Evolutionary conservation across 371 early-diverging fungal genomes (phyloP), one percentile per base, ranked within the genome.

Genomic region (Nematocida parisii): DNA sequence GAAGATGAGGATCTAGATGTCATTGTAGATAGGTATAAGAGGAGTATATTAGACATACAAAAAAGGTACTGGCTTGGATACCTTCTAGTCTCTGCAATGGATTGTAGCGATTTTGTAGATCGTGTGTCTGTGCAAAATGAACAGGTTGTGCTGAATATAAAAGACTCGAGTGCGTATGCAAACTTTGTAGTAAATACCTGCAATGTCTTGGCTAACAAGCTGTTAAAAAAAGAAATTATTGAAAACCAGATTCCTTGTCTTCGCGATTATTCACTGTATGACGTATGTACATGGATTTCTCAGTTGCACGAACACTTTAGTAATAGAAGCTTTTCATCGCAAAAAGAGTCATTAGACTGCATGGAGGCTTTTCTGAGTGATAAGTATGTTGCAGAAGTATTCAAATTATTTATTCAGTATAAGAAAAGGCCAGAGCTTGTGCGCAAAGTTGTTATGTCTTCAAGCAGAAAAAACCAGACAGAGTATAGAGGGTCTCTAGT

Each of bases 1-100:
- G 52, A 18, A 9, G 52, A 50, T 9, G 52, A 1, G 9, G 4
- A 3, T 50, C 1, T 50, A 50, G 18, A 50, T 13, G 18, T 3
- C 13, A 50, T 18, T 50, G 20, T 58, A 7, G 64, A 15, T 18
- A 22, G 42, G 42, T 7, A 11, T 33, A 64, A 33, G 42, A 22
- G 42, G 6, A 45, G 27, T 11, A 45, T 64, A 13, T 6, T 64
- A 11, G 45, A 64, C 6, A 42, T 22, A 11, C 64, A 64, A 42
- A 64, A 64, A 1, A 64, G 22, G 1, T 64, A 64, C 64, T 64
- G 64, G 64, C 0, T 42, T 2, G 64, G 64, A 27, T 64, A 64
- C 6, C 13, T 64, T 11, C 45, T 64, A 42, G 44, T 64, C 22
- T 64, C 64, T 42, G 64, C 64, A 18, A 64, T 64, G 64, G 15